Conservation (phyloP, 108 stramenopile genomes). For the Nitzschia sp. region DNA sequence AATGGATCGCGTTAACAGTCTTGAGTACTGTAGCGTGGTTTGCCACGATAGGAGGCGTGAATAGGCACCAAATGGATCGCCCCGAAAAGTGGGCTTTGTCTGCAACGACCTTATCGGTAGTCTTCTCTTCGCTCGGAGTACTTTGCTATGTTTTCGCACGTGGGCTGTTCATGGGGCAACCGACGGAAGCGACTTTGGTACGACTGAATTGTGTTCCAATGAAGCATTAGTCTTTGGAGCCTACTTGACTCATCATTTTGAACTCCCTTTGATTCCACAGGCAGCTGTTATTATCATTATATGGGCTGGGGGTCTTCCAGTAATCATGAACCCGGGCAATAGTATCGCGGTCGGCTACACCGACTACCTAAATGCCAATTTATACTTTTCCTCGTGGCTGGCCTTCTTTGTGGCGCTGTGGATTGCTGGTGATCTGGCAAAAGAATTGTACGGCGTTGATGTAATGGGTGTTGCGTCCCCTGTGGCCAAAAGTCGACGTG, state of each 20-base stretch:
- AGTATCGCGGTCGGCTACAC: conserved; percentile 30
- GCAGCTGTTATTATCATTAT: conserved; percentile 19
- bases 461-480: not conserved
- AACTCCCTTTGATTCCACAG: conserved; percentile 10
- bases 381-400: conserved; percentile 51
- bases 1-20: conserved; percentile 38
- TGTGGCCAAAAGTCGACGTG: not conserved
- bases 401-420: conserved; percentile 23
- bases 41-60: conserved; percentile 13
- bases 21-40: conserved; percentile 30
- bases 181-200: conserved; percentile 23
- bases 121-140: conserved; percentile 7
- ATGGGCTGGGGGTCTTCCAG: conserved; percentile 37
- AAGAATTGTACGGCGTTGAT: conserved; percentile 23
- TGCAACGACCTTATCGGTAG: conserved; percentile 16
- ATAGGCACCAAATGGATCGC: conserved; percentile 12
- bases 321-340: conserved; percentile 44
- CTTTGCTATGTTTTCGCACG: conserved; percentile 10
- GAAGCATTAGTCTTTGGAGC: not conserved
- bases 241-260: not conserved
- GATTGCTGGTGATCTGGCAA: conserved; percentile 18
- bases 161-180: conserved; percentile 23
- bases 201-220: no score
- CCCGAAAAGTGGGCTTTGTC: conserved; percentile 30
- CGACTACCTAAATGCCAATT: conserved; percentile 42